These are phyloP conservation scores for Fusarium nelsonii DNA, from an alignment of 2,329 filamentous ascomycete genomes.

Conservation along the genomic window DNA sequence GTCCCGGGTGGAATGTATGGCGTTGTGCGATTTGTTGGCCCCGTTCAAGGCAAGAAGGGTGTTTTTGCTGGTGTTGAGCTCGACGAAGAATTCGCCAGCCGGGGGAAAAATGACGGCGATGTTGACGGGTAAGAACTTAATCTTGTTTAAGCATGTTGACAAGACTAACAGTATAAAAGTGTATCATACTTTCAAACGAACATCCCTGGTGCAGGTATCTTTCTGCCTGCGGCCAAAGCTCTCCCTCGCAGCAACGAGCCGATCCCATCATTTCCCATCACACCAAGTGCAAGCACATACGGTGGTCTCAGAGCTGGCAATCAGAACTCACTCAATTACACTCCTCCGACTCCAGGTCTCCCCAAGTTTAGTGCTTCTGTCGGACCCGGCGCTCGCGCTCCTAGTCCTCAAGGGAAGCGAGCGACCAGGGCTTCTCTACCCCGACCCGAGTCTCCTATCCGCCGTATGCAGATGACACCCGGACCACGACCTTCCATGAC, in stretches of 20 bases:
- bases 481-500: conserved; percentile 67
- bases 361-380: conserved; percentile 91
- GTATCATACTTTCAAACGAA: conserved; percentile 85
- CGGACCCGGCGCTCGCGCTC: conserved; percentile 74
- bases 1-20: conserved; percentile 95
- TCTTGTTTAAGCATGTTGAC: background rate
- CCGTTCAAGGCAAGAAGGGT: conserved; percentile 89
- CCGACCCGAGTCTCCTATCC: conserved; percentile 87
- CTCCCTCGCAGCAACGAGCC: conserved; percentile 76
- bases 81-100: conserved; percentile 79
- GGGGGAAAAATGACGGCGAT: conserved; percentile 95
- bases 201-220: conserved; percentile 87
- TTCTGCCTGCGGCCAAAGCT: conserved; percentile 87
- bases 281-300: conserved; percentile 71
- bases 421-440: conserved; percentile 79
- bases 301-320: conserved; percentile 65
- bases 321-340: conserved; percentile 71
- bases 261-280: conserved; percentile 69
- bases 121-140: conserved; percentile 83
- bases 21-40: conserved; percentile 87
- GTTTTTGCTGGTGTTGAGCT: conserved; percentile 94
- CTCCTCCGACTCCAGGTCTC: conserved; percentile 73
- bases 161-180: conserved; percentile 53
- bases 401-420: conserved; percentile 79
- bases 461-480: conserved; percentile 74